Conservation (phyloP, 352 stramenopile genomes). For the Phytophthora pini region DNA sequence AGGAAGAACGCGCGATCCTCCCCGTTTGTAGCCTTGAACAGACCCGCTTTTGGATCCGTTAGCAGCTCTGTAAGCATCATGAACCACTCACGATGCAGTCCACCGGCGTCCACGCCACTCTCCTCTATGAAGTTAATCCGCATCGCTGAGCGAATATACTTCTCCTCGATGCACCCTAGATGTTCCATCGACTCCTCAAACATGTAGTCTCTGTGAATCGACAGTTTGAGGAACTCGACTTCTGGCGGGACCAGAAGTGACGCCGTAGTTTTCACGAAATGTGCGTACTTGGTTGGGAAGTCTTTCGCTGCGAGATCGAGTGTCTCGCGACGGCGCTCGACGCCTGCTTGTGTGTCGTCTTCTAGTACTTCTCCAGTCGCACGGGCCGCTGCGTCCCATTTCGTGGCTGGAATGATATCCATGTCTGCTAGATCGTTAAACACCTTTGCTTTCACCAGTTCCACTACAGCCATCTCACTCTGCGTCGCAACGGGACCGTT, state of each 20-base stretch:
- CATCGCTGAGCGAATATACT: slow-evolving; percentile 65
- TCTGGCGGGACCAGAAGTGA: slow-evolving; percentile 47
- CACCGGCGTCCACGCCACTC: slow-evolving; percentile 84
- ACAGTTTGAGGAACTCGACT: slow-evolving; percentile 57
- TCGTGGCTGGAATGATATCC: slow-evolving; percentile 45
- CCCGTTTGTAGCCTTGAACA: slow-evolving; percentile 63
- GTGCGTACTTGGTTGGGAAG: slow-evolving; percentile 60
- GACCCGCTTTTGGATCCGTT: slow-evolving; percentile 46
- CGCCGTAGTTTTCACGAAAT: slow-evolving; percentile 50
- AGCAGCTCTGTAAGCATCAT: slow-evolving; percentile 75
- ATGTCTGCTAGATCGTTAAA: slow-evolving; percentile 42
- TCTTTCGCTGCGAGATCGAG: slow-evolving; percentile 41
- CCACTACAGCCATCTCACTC: slow-evolving; percentile 43
- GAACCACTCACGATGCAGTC: slow-evolving; percentile 91
- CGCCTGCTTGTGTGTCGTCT: slow-evolving; percentile 25
- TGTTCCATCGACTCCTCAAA: slow-evolving; percentile 75
- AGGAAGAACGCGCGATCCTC: slow-evolving; percentile 68
- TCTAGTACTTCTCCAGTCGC: slow-evolving; percentile 45
- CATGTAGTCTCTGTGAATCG: slow-evolving; percentile 56
- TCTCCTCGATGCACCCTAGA: slow-evolving; percentile 58
- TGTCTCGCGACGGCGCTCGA: slow-evolving; percentile 40
- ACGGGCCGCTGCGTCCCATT: slow-evolving; percentile 40
- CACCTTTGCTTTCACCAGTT: slow-evolving; percentile 36
- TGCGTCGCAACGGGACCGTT: slow-evolving; percentile 21
- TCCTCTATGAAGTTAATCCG: slow-evolving; percentile 86